These are phyloP conservation scores for Coemansia sp. DNA, from an alignment of 192 early-diverging fungal genomes.

Conservation along the genomic window DNA sequence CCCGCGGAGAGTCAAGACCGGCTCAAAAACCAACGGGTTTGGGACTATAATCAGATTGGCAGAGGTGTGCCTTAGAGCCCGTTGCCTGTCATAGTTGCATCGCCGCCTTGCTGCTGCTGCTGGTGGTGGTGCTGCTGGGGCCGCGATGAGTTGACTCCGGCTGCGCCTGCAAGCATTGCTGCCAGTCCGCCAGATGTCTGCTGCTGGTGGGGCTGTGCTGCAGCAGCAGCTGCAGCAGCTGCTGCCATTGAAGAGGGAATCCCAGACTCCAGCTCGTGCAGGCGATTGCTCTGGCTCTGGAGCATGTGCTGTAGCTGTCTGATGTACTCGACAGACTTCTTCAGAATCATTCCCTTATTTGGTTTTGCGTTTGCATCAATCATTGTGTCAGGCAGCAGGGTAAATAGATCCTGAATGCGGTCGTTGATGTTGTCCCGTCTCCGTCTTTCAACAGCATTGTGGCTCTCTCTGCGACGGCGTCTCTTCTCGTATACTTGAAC, in stretches of 20 bases:
- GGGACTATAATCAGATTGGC: conserved; percentile 1
- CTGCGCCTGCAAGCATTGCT: conserved; percentile 50
- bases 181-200: conserved; percentile 46
- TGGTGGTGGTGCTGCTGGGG: conserved; percentile 2
- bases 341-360: conserved; percentile 94
- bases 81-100: conserved; percentile 37
- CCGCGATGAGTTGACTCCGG: conserved; percentile 27
- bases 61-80: conserved; percentile 20
- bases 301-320: conserved; percentile 71
- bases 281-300: conserved; percentile 62
- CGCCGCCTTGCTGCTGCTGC: conserved; percentile 9
- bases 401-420: conserved; percentile 90
- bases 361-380: conserved; percentile 82
- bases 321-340: conserved; percentile 93
- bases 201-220: conserved; percentile 40
- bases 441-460: conserved; percentile 97
- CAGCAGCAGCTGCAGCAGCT: background rate
- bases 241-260: conserved; percentile 32
- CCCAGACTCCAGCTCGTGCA: conserved; percentile 71
- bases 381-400: conserved; percentile 77
- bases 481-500: conserved; percentile 75
- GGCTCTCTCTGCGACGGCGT: conserved; percentile 88
- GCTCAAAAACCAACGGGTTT: background rate
- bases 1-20: background rate
- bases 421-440: conserved; percentile 98